Evolutionary conservation across 2,329 filamentous ascomycete species (phyloP).

Genomic region (Chaetothyriales sp.): DNA sequence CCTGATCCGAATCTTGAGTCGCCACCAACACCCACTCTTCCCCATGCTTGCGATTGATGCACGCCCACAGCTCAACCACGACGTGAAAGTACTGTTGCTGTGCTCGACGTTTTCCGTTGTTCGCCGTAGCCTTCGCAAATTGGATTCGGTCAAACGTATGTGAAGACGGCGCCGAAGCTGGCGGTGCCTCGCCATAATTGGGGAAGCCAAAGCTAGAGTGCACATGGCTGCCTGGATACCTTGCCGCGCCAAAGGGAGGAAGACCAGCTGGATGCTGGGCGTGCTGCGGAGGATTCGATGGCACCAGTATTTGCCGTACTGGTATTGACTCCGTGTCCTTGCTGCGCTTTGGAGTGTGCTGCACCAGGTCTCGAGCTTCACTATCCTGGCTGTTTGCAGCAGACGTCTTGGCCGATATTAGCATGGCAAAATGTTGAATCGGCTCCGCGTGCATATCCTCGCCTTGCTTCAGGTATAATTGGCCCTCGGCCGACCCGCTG

Average conservation of each 20-base stretch:
- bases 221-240: conserved; percentile 18
- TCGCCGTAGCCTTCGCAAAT: conserved; percentile 85
- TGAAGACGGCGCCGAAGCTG: conserved; percentile 10
- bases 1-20: conserved; percentile 56
- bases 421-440: conserved; percentile 65
- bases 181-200: not conserved
- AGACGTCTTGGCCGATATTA: conserved; percentile 49
- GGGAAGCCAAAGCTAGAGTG: not conserved
- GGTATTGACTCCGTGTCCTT: conserved; percentile 69
- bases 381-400: conserved; percentile 55
- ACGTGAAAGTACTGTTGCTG: conserved; percentile 88
- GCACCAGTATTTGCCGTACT: conserved; percentile 41
- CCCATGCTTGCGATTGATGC: conserved; percentile 37
- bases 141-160: conserved; percentile 76
- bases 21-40: conserved; percentile 55
- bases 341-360: conserved; percentile 83
- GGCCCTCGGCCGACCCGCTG: conserved; percentile 37
- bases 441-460: conserved; percentile 30
- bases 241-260: not conserved
- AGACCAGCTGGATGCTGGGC: conserved; percentile 15
- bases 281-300: conserved; percentile 46
- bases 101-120: conserved; percentile 79
- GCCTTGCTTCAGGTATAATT: conserved; percentile 41
- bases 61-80: conserved; percentile 68
- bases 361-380: conserved; percentile 69